phyloP scores from a whole-genome alignment of 2,329 filamentous ascomycete genomes.

The Exophiala spinifera region DNA sequence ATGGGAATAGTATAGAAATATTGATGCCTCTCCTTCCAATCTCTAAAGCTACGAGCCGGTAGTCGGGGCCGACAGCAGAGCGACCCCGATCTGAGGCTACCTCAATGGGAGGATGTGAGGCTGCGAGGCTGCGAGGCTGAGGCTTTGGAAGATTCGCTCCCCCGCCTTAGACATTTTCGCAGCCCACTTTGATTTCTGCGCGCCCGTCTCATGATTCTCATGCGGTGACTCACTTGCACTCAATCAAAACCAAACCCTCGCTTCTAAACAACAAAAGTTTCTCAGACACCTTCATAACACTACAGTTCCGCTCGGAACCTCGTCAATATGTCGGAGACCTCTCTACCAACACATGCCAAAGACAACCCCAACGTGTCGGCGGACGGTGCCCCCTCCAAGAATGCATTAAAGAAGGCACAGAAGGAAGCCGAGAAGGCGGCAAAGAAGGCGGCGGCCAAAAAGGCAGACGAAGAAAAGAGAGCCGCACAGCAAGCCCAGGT shows the following conservation, averaged over 20 bases:
- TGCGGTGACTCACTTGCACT: slow-evolving; percentile 5
- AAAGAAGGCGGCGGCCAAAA: slow-evolving; percentile 59
- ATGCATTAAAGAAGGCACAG: slow-evolving; percentile 78
- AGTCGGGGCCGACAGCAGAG: no score
- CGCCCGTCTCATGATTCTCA: slow-evolving; percentile 4
- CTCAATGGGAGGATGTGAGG: no score
- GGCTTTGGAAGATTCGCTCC: no score
- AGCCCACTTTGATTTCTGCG: slow-evolving; percentile 11
- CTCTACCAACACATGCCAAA: slow-evolving; percentile 25
- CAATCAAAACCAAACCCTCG: neutral
- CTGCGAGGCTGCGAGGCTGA: no score
- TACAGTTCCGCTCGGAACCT: neutral
- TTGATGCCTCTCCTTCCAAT: neutral
- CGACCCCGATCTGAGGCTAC: no score
- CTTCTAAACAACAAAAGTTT: neutral
- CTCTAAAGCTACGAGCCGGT: no score
- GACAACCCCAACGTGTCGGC: slow-evolving; percentile 25
- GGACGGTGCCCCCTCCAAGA: slow-evolving; percentile 62
- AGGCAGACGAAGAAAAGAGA: slow-evolving; percentile 42
- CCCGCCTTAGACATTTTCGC: slow-evolving; percentile 1
- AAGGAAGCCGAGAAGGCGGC: slow-evolving; percentile 87
- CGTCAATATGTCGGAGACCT: slow-evolving; percentile 15
- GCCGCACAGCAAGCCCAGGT: slow-evolving; percentile 26
- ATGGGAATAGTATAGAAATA: neutral
- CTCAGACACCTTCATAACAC: neutral